Conservation (phyloP, 441 rosid species). For the Populus hybrid region DNA sequence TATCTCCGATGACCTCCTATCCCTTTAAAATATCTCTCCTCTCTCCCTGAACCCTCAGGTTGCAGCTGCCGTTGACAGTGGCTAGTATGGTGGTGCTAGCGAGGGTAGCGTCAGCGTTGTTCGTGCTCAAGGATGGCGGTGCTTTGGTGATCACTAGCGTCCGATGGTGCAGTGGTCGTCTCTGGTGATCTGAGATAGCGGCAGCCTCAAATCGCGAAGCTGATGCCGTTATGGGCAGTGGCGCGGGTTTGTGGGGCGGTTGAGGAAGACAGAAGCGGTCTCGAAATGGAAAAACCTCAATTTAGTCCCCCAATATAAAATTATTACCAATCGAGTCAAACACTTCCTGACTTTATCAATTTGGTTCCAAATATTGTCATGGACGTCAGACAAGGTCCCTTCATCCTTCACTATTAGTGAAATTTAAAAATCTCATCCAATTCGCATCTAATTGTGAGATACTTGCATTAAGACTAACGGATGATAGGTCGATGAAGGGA, state of each 20-base stretch:
- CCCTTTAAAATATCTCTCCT: no score
- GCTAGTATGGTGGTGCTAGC: no score
- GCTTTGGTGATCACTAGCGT: no score
- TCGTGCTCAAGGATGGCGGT: no score
- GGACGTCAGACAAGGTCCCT: background rate
- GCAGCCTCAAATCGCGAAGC: background rate
- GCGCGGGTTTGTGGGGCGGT: background rate
- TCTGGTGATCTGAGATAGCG: no score
- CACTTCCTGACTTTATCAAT: background rate
- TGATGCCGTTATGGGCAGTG: no score
- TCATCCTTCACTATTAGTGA: background rate
- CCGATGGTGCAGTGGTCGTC: no score
- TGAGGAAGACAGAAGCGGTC: background rate
- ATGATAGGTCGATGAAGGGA: no score
- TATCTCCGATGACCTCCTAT: no score
- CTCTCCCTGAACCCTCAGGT: background rate
- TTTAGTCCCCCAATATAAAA: background rate
- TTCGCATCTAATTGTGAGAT: background rate
- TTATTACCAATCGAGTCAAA: background rate
- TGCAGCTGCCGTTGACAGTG: background rate
- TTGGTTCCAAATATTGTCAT: background rate
- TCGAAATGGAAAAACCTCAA: background rate
- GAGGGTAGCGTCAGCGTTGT: no score
- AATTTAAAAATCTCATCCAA: background rate
- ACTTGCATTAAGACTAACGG: background rate